Conservation (phyloP, 768 basidiomycete species). For the Tubosaeta brunneosetosa region DNA sequence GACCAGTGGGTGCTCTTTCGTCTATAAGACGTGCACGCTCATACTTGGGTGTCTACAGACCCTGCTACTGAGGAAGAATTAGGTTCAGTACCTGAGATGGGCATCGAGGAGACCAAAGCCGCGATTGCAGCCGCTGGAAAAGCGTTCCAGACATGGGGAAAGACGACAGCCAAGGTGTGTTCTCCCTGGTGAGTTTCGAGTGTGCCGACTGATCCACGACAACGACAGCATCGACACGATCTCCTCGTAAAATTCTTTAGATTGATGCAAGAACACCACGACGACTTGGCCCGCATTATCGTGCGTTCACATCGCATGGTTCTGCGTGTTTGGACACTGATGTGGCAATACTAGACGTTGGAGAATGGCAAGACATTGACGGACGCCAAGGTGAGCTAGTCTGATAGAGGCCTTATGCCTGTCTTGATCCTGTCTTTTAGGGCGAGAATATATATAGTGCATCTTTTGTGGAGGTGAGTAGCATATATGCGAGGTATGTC, state of each 20-base stretch:
- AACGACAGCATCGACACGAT: conserved; percentile 68
- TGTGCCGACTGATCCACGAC: neutral
- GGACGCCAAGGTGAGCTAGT: conserved; percentile 63
- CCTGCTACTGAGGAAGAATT: conserved; percentile 82
- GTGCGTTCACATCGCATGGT: conserved; percentile 39
- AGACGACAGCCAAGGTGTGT: conserved; percentile 78
- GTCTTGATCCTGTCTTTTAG: conserved; percentile 30
- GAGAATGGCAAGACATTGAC: conserved; percentile 93
- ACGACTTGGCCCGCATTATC: conserved; percentile 85
- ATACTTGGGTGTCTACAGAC: conserved; percentile 44
- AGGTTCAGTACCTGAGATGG: conserved; percentile 89
- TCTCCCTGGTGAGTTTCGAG: neutral
- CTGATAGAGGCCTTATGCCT: neutral
- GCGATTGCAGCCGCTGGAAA: conserved; percentile 79
- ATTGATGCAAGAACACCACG: conserved; percentile 77
- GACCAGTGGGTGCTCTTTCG: conserved; percentile 49
- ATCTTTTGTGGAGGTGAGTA: conserved; percentile 72
- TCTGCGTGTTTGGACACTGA: conserved; percentile 6
- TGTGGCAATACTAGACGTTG: conserved; percentile 54
- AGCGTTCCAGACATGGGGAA: conserved; percentile 83
- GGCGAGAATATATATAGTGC: conserved; percentile 84
- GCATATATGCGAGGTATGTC: conserved; percentile 2
- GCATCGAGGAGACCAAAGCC: conserved; percentile 70
- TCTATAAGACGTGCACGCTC: neutral
- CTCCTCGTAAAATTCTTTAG: conserved; percentile 72